These are phyloP conservation scores for Tripterygium wilfordii DNA, from an alignment of 177 flowering plant species.

Conservation along the genomic window DNA sequence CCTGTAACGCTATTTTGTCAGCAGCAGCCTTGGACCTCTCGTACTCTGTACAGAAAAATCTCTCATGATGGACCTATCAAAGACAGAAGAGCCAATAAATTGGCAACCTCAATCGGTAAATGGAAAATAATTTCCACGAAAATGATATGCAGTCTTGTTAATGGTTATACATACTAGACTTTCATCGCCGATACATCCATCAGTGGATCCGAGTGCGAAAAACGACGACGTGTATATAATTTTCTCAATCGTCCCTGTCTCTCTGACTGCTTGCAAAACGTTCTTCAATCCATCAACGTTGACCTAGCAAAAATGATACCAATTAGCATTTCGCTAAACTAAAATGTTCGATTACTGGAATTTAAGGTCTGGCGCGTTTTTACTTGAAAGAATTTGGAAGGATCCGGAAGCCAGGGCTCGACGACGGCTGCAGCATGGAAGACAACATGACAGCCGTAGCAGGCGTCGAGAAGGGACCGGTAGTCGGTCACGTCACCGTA, in stretches of 20 bases:
- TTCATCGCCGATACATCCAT: slow-evolving; percentile 79
- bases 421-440: slow-evolving; percentile 89
- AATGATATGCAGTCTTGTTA: background rate
- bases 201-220: slow-evolving; percentile 88
- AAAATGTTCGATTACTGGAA: background rate
- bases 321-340: too few relatives aligned
- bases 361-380: slow-evolving; percentile 11
- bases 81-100: background rate
- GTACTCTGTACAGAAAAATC: slow-evolving; percentile 80
- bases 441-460: slow-evolving; percentile 61
- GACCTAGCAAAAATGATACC: slow-evolving; percentile 60
- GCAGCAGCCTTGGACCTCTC: slow-evolving; percentile 84
- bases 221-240: slow-evolving; percentile 88
- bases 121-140: background rate
- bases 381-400: slow-evolving; percentile 66
- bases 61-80: slow-evolving; percentile 59
- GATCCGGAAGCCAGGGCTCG: slow-evolving; percentile 93
- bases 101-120: too few relatives aligned
- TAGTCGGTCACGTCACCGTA: slow-evolving; percentile 84
- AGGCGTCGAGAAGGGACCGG: slow-evolving; percentile 64
- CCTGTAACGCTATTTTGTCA: slow-evolving; percentile 80
- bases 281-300: slow-evolving; percentile 83
- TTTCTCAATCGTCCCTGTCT: slow-evolving; percentile 55
- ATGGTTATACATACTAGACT: slow-evolving; percentile 35
- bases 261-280: slow-evolving; percentile 58